These are phyloP conservation scores for Meira nashicola DNA, from an alignment of 1,284 basidiomycete species.

Conservation along the genomic window DNA sequence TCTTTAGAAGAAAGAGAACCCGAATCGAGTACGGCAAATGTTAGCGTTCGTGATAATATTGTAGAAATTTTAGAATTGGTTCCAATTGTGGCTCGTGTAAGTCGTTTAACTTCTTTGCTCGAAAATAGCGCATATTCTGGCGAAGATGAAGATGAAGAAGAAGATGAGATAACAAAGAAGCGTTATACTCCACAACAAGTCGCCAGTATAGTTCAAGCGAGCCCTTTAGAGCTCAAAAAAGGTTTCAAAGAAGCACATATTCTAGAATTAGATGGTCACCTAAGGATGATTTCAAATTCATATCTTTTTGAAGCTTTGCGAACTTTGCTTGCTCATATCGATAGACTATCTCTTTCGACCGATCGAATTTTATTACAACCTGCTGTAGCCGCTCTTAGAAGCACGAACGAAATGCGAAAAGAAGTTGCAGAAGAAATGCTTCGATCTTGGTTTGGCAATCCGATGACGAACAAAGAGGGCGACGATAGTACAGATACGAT, in stretches of 20 bases:
- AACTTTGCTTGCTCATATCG: constrained; percentile 34
- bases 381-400: constrained; percentile 23
- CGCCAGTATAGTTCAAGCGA: constrained; percentile 43
- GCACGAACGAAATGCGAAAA: constrained; percentile 18
- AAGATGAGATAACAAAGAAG: neutral
- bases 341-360: constrained; percentile 32
- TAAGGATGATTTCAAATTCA: constrained; percentile 20
- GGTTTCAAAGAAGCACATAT: constrained; percentile 32
- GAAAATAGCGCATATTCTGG: constrained; percentile 30
- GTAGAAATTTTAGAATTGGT: constrained; percentile 39
- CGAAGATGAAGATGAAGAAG: constrained; percentile 22
- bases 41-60: constrained; percentile 28
- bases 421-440: constrained; percentile 33
- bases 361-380: constrained; percentile 29
- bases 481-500: constrained; percentile 22
- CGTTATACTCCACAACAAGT: constrained; percentile 43
- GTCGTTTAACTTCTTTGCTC: constrained; percentile 35
- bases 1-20: constrained; percentile 13
- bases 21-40: neutral
- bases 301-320: constrained; percentile 26
- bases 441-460: constrained; percentile 35
- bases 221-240: constrained; percentile 29
- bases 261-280: constrained; percentile 37
- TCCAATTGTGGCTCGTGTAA: constrained; percentile 33
- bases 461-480: neutral